phyloP scores from a whole-genome alignment of 306 rosid species.

The Heteromeles arbutifolia region DNA sequence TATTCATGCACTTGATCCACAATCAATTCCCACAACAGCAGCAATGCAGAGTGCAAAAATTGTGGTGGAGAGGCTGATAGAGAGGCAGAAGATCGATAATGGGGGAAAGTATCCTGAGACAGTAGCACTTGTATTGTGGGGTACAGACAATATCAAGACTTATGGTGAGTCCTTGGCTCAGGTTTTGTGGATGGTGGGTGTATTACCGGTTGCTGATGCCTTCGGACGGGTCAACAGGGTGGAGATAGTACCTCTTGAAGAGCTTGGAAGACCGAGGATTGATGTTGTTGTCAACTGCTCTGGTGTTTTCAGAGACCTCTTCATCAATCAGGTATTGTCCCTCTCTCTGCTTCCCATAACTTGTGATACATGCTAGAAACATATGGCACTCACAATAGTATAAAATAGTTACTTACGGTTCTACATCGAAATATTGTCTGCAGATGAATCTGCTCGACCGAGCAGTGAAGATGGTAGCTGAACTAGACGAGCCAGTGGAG shows the following conservation, averaged over 20 bases:
- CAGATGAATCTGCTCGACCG: constrained; percentile 97
- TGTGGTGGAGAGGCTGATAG: constrained; percentile 55
- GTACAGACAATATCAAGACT: constrained; percentile 97
- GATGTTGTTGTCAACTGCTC: constrained; percentile 98
- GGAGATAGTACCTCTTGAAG: constrained; percentile 76
- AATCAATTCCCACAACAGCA: constrained; percentile 82
- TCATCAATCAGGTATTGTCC: constrained; percentile 82
- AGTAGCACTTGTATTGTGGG: constrained; percentile 93
- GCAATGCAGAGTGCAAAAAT: constrained; percentile 82
- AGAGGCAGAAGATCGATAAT: constrained; percentile 57
- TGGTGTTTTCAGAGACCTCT: constrained; percentile 96
- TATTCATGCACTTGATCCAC: constrained; percentile 94
- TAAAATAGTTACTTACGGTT: constrained; percentile 13
- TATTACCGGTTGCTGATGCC: constrained; percentile 70
- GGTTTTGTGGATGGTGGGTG: constrained; percentile 98
- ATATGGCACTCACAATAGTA: background rate
- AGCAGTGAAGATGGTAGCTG: constrained; percentile 98
- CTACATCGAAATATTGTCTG: constrained; percentile 1
- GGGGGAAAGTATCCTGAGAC: constrained; percentile 84
- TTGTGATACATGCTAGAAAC: background rate
- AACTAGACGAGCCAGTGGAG: constrained; percentile 82
- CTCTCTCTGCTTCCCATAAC: background rate
- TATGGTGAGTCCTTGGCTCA: constrained; percentile 95
- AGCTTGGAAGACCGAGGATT: constrained; percentile 98
- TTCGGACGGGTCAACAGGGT: constrained; percentile 86